Evolutionary conservation across 2,329 filamentous ascomycete genomes (phyloP).

Genomic region (Microcyclospora pomicola): DNA sequence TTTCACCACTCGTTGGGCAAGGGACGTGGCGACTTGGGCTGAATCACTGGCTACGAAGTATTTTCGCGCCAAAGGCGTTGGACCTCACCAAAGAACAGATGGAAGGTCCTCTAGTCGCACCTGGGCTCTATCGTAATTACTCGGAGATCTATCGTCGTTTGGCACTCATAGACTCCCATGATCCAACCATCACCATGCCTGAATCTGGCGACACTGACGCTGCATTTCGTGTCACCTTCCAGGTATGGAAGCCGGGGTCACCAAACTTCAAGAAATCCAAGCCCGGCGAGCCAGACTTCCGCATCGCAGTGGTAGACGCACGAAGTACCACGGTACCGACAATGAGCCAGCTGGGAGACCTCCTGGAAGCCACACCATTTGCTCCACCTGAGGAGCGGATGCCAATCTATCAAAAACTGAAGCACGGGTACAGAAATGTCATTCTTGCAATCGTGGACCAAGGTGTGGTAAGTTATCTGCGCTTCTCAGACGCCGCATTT

Average conservation of each 20-base stretch:
- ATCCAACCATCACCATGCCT: slow-evolving; percentile 38
- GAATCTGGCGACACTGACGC: slow-evolving; percentile 19
- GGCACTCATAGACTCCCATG: slow-evolving; percentile 57
- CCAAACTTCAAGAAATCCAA: slow-evolving; percentile 63
- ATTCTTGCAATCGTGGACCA: slow-evolving; percentile 80
- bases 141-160: slow-evolving; percentile 62
- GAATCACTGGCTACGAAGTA: slow-evolving; percentile 1
- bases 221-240: slow-evolving; percentile 61
- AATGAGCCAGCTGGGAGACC: slow-evolving; percentile 51
- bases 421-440: slow-evolving; percentile 72
- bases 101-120: slow-evolving; percentile 33
- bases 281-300: slow-evolving; percentile 68
- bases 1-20: slow-evolving; percentile 7
- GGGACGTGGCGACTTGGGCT: slow-evolving; percentile 22
- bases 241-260: slow-evolving; percentile 63
- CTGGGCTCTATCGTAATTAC: slow-evolving; percentile 43
- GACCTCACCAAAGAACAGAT: background rate
- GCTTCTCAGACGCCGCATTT: slow-evolving; percentile 69
- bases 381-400: slow-evolving; percentile 39
- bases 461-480: slow-evolving; percentile 76
- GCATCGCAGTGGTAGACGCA: slow-evolving; percentile 68
- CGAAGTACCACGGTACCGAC: slow-evolving; percentile 58
- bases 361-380: slow-evolving; percentile 62
- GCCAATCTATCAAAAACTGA: slow-evolving; percentile 60
- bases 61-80: slow-evolving; percentile 3